Evolutionary conservation across 352 stramenopile species (phyloP).

Genomic region (Phytophthora tentaculata): DNA sequence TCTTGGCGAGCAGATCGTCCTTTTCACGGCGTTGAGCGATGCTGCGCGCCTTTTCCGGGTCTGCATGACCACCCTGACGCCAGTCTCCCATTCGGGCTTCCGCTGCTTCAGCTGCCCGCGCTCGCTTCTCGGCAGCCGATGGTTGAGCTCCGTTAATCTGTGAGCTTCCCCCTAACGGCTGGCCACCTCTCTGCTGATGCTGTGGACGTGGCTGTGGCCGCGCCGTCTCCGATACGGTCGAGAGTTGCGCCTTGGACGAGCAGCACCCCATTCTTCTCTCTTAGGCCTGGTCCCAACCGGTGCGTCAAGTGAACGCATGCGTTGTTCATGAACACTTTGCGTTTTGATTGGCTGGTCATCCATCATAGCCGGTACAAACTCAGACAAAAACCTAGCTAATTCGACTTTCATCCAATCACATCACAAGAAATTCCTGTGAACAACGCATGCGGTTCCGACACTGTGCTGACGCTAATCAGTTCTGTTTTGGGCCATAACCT

Average conservation of each 20-base stretch:
- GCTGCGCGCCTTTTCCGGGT: conserved; percentile 70
- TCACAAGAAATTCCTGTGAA: no score
- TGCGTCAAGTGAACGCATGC: no score
- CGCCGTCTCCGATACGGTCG: conserved; percentile 33
- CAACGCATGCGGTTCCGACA: not conserved
- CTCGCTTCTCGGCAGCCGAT: conserved; percentile 72
- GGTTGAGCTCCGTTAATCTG: conserved; percentile 41
- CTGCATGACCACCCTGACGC: conserved; percentile 70
- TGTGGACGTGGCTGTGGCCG: conserved; percentile 1
- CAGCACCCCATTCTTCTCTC: conserved; percentile 68
- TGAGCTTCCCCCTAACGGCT: conserved; percentile 9
- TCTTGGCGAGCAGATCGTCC: conserved; percentile 83
- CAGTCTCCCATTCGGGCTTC: conserved; percentile 74
- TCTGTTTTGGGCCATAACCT: conserved; percentile 7
- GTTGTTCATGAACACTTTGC: no score
- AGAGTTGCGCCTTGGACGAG: conserved; percentile 63
- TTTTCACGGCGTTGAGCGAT: conserved; percentile 79
- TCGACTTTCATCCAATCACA: no score
- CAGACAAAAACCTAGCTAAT: no score
- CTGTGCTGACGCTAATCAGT: conserved; percentile 1
- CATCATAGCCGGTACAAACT: no score
- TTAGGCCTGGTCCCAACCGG: not conserved
- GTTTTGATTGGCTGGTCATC: no score
- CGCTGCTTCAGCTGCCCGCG: conserved; percentile 63
- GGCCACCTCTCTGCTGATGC: conserved; percentile 4